Base-by-base conservation (phyloP, 2,329 filamentous ascomycete genomes). In the Remersonia thermophila region DNA sequence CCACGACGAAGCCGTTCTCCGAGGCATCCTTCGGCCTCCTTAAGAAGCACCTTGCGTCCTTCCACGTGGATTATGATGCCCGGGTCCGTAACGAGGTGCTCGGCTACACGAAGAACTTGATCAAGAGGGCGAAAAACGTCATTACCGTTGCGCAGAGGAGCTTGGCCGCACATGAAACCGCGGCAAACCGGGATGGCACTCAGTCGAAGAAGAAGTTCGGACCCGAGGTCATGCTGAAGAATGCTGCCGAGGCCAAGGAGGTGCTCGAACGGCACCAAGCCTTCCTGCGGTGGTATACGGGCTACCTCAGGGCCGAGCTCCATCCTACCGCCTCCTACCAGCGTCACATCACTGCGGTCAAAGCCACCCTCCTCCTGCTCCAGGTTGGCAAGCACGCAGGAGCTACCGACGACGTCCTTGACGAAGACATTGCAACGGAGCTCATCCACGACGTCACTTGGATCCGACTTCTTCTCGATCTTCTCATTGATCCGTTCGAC, bases 401-500 rank as follows among this genome's bases (percentile, higher is more conserved):
- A 9, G 51, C 45, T 7, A 40, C 44, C 5, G 44, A 50, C 4
- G 52, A 54, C 10, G 35, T 18, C 2, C 26, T 54, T 7, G 54
- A 56, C 29, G 39, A 34, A 3, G 48, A 44, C 15, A 36, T 49
- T 23, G 51, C 45, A 2, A 33, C 30, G 13, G 37, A 52, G 4
- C 46, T 60, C 3, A 55, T 59, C 12, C 52, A 53, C 10, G 67
- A 72, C 32, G 46, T 48, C 3, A 63, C 57, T 0, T 73, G 80
- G 61, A 58, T 73, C 9, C 67, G 80, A 32, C 64, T 77, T 4
- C 62, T 96, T 6, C 62, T 87, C 11, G 85, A 94, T 54, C 70
- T 94, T 15, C 59, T 93, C 7, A 66, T 93, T 52, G 83, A 98
- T 49, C 84, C 89, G 0, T 98, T 93, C 51, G 91, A 96, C 39